These are phyloP conservation scores for Suhomyces coccinellae DNA, from an alignment of 1,139 yeast species.

Conservation along the genomic window DNA sequence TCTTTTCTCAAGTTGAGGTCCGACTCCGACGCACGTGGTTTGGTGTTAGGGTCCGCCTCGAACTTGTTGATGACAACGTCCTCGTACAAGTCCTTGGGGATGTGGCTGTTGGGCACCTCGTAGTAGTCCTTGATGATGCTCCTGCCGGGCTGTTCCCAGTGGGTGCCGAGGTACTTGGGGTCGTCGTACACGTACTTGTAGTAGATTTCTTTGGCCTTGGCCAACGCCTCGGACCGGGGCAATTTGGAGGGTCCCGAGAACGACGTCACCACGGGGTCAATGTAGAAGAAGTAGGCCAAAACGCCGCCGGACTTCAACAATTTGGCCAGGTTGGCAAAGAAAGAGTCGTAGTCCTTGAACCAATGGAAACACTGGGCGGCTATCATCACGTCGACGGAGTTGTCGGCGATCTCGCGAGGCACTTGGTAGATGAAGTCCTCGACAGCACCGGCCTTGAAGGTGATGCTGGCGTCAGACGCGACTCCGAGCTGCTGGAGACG, in stretches of 20 bases:
- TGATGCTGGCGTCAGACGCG: slow-evolving; percentile 26
- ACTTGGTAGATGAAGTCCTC: slow-evolving; percentile 29
- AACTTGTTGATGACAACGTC: slow-evolving; percentile 31
- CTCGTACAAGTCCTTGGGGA: slow-evolving; percentile 31
- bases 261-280: slow-evolving; percentile 40
- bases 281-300: slow-evolving; percentile 46
- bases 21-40: slow-evolving; percentile 16
- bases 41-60: slow-evolving; percentile 20
- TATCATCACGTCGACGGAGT: slow-evolving; percentile 37
- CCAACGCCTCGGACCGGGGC: slow-evolving; percentile 21
- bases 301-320: slow-evolving; percentile 39
- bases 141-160: slow-evolving; percentile 51
- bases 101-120: slow-evolving; percentile 30
- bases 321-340: slow-evolving; percentile 30
- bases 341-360: slow-evolving; percentile 39
- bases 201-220: slow-evolving; percentile 29
- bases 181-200: slow-evolving; percentile 39
- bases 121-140: slow-evolving; percentile 30
- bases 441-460: slow-evolving; percentile 37
- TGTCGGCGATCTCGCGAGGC: slow-evolving; percentile 19
- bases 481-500: slow-evolving; percentile 30
- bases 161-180: slow-evolving; percentile 38
- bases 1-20: slow-evolving; percentile 29
- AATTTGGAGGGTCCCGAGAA: slow-evolving; percentile 23
- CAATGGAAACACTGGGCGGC: slow-evolving; percentile 52